Base-by-base conservation (phyloP, 257 asterid species). In the Plantago major region DNA sequence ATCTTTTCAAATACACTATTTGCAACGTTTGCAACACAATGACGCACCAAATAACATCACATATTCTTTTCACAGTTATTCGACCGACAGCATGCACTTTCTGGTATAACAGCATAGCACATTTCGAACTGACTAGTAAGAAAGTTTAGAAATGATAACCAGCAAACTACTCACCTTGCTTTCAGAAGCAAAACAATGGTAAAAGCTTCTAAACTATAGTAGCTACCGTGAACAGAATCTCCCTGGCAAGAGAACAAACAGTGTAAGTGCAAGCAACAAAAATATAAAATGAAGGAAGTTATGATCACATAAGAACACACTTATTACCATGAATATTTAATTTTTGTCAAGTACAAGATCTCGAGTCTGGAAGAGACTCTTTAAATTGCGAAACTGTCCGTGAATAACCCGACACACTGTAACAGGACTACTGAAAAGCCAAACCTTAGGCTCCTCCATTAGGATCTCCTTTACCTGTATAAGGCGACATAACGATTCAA, bases 321-420 rank as follows among this genome's bases (percentile, higher is more conserved):
- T 16, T 16, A 58, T 66, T 78, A 93, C 99, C 99, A 93, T 89
- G 61, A 93, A 93, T 60, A 93, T 93, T 78, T 93, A 93, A 79
- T 93, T 93, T 63, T 95, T 93, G 51, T 89, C 96, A 0, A 97
- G 99, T 46, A 93, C 99, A 73, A 89, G 95, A 60, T 97, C 99
- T 71, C 99, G 97, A 54, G 99, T 89, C 79, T 87, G 95, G 73
- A 93, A 93, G 73, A 93, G 99, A 72, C 89, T 93, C 97, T 89
- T 93, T 64, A 93, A 63, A 74, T 93, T 97, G 56, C 89, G 99
- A 79, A 93, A 93, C 61, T 93, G 99, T 49, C 99, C 96, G 56
- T 90, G 98, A 67, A 90, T 90, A 79, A 88, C 98, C 58, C 98
- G 96, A 75, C 98, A 90, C 62, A 93, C 99, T 55, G 97, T 93